Evolutionary conservation across 345 rosid species (phyloP), one percentile per base, ranked within the genome.

Genomic region (Lepidium didymum): DNA sequence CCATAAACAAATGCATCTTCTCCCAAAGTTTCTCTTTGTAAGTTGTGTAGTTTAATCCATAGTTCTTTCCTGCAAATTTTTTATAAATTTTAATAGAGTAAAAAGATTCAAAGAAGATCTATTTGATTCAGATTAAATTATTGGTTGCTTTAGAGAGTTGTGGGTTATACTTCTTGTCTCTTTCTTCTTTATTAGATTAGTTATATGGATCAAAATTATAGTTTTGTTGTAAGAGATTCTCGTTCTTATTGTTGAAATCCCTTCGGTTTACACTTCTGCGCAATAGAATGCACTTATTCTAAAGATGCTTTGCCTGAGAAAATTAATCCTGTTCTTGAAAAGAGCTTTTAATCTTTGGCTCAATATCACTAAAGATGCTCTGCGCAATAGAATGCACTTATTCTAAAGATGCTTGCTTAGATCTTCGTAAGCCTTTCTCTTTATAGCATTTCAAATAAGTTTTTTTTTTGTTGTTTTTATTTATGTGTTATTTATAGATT

Each of bases 51-150:
- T 13, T 55, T 31, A 42, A 34, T 67, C 15, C 25, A 21, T 42
- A 43, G 62, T 16, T 29, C 19, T 16, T 41, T 29, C 47, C 45
- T 64, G 37, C 1, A 37, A 45, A 0, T 23, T 35, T 69, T 27
- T 69, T 67, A 9, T 53, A 61, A 21, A 43, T 40, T 62, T 10
- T 31, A 31, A 18, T 34, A 29, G 21, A 57, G 56, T 51, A 33
- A 16, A 70, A 81, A 78, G 83, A 78, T 77, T 72, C 78, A 47
- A 81, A 77, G 73, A 76, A 74, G 72, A 49, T 60, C 41, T 55
- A 64, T 46, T 54, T 68, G 64, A 35, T 63, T 36, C 27, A 46
- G 61, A 69, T n/a, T 14, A n/a, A 51, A n/a, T 54, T 68, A 23
- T 19, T 40, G 41, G 52, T 62, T 52, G 65, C 63, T 68, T 27